Conservation (phyloP, 1,284 basidiomycete genomes). For the Polyporus tsugae region DNA sequence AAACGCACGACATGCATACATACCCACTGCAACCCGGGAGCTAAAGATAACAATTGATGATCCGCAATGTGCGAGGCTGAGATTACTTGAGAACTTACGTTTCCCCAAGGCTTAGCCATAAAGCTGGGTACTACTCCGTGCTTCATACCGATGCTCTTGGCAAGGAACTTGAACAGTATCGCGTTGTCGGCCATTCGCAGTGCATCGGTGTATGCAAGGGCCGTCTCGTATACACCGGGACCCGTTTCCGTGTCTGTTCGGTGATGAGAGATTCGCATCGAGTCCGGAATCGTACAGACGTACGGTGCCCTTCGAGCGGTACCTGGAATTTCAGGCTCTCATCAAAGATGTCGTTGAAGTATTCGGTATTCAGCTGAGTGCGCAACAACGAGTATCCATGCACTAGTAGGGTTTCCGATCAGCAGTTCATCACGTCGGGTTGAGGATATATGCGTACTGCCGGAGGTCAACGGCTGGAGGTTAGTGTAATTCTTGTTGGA, state of each 20-base stretch:
- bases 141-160: slow-evolving; percentile 93
- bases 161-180: slow-evolving; percentile 90
- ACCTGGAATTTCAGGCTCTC: slow-evolving; percentile 79
- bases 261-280: neutral
- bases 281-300: slow-evolving; percentile 41
- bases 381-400: slow-evolving; percentile 93
- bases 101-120: slow-evolving; percentile 97
- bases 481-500: slow-evolving; percentile 82
- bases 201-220: slow-evolving; percentile 89
- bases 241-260: slow-evolving; percentile 92
- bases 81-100: slow-evolving; percentile 57
- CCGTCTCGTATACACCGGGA: slow-evolving; percentile 93
- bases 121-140: slow-evolving; percentile 92
- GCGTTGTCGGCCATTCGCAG: slow-evolving; percentile 95
- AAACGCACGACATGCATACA: slow-evolving; percentile 34
- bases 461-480: slow-evolving; percentile 86
- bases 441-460: slow-evolving; percentile 61
- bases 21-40: slow-evolving; percentile 92
- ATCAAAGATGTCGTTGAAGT: slow-evolving; percentile 92
- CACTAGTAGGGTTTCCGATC: slow-evolving; percentile 57
- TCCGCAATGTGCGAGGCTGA: neutral
- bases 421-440: neutral
- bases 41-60: slow-evolving; percentile 47
- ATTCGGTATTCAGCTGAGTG: slow-evolving; percentile 88
- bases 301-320: slow-evolving; percentile 92